Evolutionary conservation across 805 yeast species (phyloP).

Genomic region (Lipomyces starkeyi): DNA sequence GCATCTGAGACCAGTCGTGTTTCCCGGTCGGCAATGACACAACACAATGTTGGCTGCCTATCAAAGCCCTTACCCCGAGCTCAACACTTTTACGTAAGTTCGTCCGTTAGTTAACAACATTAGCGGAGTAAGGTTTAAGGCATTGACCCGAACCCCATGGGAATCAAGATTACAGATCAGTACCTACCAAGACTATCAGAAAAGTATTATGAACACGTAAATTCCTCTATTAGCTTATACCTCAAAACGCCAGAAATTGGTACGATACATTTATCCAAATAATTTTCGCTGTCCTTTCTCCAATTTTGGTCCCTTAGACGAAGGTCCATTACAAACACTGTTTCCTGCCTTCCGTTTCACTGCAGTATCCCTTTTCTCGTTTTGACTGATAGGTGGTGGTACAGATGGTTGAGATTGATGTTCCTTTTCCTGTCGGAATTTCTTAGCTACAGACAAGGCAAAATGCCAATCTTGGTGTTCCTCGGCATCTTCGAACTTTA

Average conservation of each 20-base stretch:
- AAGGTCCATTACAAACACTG: background rate
- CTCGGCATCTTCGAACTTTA: slow-evolving; percentile 33
- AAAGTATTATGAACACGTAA: background rate
- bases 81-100: background rate
- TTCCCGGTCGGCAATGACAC: background rate
- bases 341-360: slow-evolving; percentile 12
- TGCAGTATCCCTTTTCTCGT: background rate
- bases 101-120: background rate
- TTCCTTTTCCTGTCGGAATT: slow-evolving; percentile 18
- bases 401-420: background rate
- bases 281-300: slow-evolving; percentile 30
- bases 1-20: background rate
- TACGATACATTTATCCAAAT: slow-evolving; percentile 9
- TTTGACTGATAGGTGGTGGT: background rate
- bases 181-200: too few relatives aligned
- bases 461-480: slow-evolving; percentile 53
- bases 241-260: background rate
- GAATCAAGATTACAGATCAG: too few relatives aligned
- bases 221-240: background rate
- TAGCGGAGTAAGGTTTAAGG: background rate
- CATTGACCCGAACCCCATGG: background rate
- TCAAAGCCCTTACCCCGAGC: background rate
- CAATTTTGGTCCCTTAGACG: slow-evolving; percentile 8
- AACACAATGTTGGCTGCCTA: background rate
- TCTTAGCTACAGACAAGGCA: slow-evolving; percentile 44